Evolutionary conservation across 805 yeast species (phyloP).

Genomic region (Danielia oregonensis): DNA sequence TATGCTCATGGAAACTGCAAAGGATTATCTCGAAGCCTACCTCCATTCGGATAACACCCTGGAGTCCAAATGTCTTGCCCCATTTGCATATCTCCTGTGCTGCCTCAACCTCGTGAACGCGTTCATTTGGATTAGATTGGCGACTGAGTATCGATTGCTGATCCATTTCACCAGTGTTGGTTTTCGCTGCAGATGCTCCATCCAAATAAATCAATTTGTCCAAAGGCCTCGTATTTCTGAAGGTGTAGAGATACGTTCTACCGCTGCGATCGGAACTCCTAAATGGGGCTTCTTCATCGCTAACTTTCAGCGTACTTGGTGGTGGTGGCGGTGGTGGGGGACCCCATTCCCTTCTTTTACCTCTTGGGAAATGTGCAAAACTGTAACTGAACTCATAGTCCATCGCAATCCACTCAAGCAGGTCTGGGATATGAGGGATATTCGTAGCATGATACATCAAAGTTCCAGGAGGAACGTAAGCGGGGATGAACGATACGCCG

Average conservation of each 20-base stretch:
- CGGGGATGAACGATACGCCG: constrained; percentile 58
- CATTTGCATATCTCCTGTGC: constrained; percentile 54
- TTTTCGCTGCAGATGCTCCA: constrained; percentile 68
- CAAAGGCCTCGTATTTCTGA: constrained; percentile 45
- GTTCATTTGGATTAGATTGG: constrained; percentile 19
- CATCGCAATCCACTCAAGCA: constrained; percentile 62
- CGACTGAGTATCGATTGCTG: constrained; percentile 27
- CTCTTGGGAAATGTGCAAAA: constrained; percentile 34
- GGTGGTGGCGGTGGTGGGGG: constrained; percentile 3
- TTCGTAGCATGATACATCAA: constrained; percentile 51
- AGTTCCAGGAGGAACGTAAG: constrained; percentile 57
- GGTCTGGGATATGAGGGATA: constrained; percentile 37
- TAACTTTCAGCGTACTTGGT: not conserved
- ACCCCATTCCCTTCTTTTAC: constrained; percentile 5
- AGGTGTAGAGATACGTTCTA: constrained; percentile 36
- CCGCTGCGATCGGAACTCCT: not conserved
- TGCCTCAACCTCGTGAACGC: constrained; percentile 37
- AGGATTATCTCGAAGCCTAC: constrained; percentile 59
- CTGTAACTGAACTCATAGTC: constrained; percentile 57
- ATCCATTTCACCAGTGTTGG: constrained; percentile 58
- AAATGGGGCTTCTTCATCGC: not conserved
- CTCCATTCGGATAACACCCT: constrained; percentile 57
- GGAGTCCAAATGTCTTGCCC: constrained; percentile 51
- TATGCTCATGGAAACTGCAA: constrained; percentile 53
- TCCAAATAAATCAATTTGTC: constrained; percentile 51